Conservation (phyloP, 305 asterid species). For the Fraxinus ornus region DNA sequence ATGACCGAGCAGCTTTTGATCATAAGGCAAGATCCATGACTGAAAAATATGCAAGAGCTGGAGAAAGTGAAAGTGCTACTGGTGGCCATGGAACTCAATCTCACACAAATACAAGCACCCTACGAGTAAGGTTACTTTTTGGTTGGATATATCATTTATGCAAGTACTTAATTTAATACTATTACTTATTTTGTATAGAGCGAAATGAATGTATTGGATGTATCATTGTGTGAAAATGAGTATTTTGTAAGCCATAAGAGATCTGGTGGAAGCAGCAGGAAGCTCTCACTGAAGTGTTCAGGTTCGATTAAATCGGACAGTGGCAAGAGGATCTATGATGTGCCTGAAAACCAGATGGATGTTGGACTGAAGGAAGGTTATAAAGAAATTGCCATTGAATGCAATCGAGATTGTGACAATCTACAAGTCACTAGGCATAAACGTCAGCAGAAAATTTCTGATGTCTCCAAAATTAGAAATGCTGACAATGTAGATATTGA, state of each 20-base stretch:
- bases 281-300: conserved; percentile 45
- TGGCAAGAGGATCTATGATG: conserved; percentile 24
- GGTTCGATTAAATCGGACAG: conserved; percentile 33
- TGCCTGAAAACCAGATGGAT: conserved; percentile 28
- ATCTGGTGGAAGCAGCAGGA: conserved; percentile 41
- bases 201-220: conserved; percentile 35
- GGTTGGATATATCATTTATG: neutral
- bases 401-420: conserved; percentile 21
- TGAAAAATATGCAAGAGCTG: conserved; percentile 58
- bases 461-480: conserved; percentile 32
- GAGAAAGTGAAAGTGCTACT: conserved; percentile 36
- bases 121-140: conserved; percentile 40
- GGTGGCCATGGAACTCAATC: conserved; percentile 31
- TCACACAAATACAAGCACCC: conserved; percentile 29
- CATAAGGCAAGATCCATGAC: conserved; percentile 80
- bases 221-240: conserved; percentile 27
- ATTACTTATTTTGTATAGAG: conserved; percentile 36
- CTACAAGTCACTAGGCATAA: conserved; percentile 31
- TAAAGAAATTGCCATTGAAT: conserved; percentile 17
- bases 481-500: conserved; percentile 19
- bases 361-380: conserved; percentile 29
- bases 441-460: conserved; percentile 34
- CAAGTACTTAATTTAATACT: conserved; percentile 4
- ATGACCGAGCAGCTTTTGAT: conserved; percentile 71
- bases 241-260: conserved; percentile 26